phyloP scores from a whole-genome alignment of 495 filamentous ascomycete species.

The Immersiella caudata region DNA sequence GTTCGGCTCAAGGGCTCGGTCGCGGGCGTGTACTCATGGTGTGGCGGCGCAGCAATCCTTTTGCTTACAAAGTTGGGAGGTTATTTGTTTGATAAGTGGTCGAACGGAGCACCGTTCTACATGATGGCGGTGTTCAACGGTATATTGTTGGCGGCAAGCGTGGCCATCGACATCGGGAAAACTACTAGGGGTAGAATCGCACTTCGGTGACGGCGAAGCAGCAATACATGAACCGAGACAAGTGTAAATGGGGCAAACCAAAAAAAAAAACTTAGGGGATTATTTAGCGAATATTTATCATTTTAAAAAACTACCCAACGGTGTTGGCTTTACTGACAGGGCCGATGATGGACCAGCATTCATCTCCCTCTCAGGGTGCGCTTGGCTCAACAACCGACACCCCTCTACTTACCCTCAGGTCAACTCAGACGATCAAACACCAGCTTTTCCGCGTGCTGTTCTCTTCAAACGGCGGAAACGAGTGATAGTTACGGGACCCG shows the following conservation, averaged over 20 bases:
- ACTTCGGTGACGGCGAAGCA: background rate
- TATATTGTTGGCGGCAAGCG: conserved; percentile 61
- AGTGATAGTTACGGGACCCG: background rate
- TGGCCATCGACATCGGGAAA: conserved; percentile 45
- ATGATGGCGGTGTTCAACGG: conserved; percentile 90
- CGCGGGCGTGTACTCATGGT: conserved; percentile 88
- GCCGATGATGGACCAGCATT: background rate
- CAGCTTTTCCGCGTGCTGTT: background rate
- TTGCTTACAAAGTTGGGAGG: conserved; percentile 93
- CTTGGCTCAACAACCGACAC: background rate
- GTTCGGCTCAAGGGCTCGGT: conserved; percentile 85
- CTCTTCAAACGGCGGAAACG: background rate
- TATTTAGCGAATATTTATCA: background rate
- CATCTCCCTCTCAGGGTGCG: background rate
- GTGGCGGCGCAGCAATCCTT: conserved; percentile 88
- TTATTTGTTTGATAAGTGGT: conserved; percentile 71
- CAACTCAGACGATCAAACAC: background rate
- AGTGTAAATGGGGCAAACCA: background rate
- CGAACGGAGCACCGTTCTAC: conserved; percentile 80
- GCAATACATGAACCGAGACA: background rate
- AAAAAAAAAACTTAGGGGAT: background rate
- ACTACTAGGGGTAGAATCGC: background rate
- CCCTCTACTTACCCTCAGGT: background rate
- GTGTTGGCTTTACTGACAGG: background rate
- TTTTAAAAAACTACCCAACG: background rate